Evolutionary conservation across 2,329 filamentous ascomycete species (phyloP).

Genomic region (Colletotrichum viniferum): DNA sequence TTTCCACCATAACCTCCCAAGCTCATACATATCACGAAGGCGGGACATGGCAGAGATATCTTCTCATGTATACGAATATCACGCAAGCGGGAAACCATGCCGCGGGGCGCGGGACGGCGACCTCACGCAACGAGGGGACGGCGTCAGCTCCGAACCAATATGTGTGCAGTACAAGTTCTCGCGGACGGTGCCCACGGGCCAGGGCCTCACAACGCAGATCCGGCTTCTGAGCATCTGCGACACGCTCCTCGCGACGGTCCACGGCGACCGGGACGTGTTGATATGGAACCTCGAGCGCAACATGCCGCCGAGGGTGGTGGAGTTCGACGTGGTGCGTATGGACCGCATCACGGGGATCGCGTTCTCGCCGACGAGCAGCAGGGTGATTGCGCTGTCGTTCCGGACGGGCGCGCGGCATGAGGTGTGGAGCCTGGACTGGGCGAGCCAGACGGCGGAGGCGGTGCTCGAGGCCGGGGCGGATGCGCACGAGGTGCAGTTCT

Average conservation of each 20-base stretch:
- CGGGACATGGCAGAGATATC: neutral
- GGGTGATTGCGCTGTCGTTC: neutral
- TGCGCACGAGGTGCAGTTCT: slow-evolving; percentile 1
- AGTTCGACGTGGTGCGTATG: neutral
- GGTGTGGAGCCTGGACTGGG: neutral
- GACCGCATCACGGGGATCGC: slow-evolving; percentile 11
- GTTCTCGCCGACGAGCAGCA: neutral
- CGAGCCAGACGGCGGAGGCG: neutral
- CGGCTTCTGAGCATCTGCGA: neutral
- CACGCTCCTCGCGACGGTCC: neutral
- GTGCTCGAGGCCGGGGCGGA: neutral
- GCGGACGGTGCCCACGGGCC: neutral
- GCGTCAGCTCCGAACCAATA: neutral
- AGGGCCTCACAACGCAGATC: neutral
- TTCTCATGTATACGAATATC: neutral
- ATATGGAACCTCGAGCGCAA: neutral
- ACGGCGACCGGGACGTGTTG: slow-evolving; percentile 1
- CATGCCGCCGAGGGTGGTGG: neutral
- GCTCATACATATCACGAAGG: neutral
- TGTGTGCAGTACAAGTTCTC: slow-evolving; percentile 10
- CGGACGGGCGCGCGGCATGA: neutral
- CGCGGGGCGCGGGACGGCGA: neutral
- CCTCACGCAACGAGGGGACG: neutral
- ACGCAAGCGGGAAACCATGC: neutral
- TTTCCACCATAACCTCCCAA: neutral